A percentile compares a stretch with the other conserved stretches of the same genome.
Conservation (phyloP, 139 green algal species). For the Chlamydomonas applanata region DNA sequence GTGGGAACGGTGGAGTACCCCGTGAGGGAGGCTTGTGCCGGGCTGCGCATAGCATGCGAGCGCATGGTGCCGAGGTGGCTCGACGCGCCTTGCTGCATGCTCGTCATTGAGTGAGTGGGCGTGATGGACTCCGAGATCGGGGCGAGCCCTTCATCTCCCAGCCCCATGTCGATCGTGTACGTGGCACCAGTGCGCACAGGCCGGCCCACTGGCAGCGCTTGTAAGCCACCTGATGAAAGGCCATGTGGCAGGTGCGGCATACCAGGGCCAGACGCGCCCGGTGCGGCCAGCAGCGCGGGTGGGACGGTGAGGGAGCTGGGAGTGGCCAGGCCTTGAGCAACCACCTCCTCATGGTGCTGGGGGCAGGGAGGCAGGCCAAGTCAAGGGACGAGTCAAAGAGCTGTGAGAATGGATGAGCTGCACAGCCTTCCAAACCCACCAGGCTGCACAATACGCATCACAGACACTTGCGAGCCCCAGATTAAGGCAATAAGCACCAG, state of each 20-base stretch:
- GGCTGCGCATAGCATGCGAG: no score
- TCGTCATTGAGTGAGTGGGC: neutral
- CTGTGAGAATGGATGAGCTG: no score
- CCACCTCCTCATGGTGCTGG: neutral
- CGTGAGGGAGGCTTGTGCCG: no score
- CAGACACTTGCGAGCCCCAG: no score
- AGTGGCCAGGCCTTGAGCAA: neutral
- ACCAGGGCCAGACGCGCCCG: neutral
- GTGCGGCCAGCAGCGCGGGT: neutral
- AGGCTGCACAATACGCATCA: no score
- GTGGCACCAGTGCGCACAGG: neutral
- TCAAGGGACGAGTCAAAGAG: no score
- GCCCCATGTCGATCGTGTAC: neutral
- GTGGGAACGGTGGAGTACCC: no score
- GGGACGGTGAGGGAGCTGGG: neutral
- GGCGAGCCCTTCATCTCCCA: neutral
- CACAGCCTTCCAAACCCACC: no score
- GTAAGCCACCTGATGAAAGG: neutral
- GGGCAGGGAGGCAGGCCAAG: no score
- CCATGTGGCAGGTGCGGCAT: neutral
- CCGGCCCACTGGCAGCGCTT: neutral
- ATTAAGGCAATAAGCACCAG: no score
- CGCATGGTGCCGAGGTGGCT: no score
- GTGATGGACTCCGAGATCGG: constrained; percentile 1
- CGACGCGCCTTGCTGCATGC: no score